Evolutionary conservation across 2,329 filamentous ascomycete genomes (phyloP), one percentile per base, ranked within the genome.

Genomic region (Venturia pyrina): DNA sequence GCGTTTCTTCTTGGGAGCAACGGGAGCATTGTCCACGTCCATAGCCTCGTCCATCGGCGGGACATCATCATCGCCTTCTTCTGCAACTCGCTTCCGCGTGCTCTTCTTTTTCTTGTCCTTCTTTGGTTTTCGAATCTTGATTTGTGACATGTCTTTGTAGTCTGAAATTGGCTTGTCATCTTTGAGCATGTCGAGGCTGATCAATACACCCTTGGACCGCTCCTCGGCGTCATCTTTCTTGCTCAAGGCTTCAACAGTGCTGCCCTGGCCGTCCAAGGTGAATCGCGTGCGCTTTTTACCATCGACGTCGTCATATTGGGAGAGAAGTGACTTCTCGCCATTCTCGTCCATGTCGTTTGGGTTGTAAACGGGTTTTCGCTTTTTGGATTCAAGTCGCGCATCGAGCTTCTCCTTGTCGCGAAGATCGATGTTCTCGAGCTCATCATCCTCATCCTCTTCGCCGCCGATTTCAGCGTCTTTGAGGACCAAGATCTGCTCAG

Each of bases 71-170:
- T 70, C 66, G 67, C 72, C 77, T 66, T 87, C 85, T 17, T 85
- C 83, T 11, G 87, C 85, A 48, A 82, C 83, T 70, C 88, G 89
- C 73, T 89, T 86, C 63, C 90, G 83, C 1, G 89, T 90, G 32
- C 85, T 82, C 75, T 92, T 93, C 41, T 86, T 83, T 78, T 93
- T 95, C 69, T 78, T 79, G 77, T 87, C 82, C 78, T 89, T 97
- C 78, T 96, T 97, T 0, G 91, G 88, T 75, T 96, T 99, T 78
- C 92, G 96, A 69, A 98, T 84, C 76, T 97, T 99, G 72, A 97
- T 85, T 70, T 95, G 89, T 1, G 89, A 90, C 19, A 88, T 79
- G 68, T 96, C 91, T 69, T 96, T 81, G 75, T 99, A 99, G 75
- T 99, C 95, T 21, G 93, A 96, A 19, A 85, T 79, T 1, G 87